phyloP scores from a whole-genome alignment of 116 monocot genomes.

The Phalaenopsis hybrid region DNA sequence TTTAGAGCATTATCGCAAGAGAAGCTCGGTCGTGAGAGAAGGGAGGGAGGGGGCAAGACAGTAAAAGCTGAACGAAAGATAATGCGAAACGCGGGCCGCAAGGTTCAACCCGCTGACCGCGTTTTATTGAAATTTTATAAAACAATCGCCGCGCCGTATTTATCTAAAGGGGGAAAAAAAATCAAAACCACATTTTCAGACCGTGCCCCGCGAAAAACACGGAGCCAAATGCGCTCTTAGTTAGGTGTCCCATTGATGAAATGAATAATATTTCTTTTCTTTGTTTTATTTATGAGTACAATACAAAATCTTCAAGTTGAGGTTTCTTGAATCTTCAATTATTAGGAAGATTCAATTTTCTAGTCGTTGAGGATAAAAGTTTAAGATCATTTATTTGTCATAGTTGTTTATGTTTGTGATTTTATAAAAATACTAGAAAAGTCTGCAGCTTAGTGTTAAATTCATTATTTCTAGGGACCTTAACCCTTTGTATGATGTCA shows the following conservation, averaged over 20 bases:
- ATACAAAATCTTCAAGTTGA: not conserved
- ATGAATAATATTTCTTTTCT: not conserved
- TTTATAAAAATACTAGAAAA: not conserved
- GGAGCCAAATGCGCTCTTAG: no score
- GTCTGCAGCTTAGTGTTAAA: not conserved
- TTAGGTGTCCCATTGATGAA: not conserved
- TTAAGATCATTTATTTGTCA: not conserved
- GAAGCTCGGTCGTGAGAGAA: no score
- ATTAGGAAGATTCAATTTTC: not conserved
- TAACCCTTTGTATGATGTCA: constrained; percentile 82
- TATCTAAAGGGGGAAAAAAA: no score
- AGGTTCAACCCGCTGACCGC: no score
- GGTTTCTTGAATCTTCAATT: not conserved
- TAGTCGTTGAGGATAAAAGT: not conserved
- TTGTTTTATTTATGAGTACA: not conserved
- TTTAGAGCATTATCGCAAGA: no score
- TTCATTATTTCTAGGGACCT: constrained; percentile 60
- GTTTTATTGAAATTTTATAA: no score
- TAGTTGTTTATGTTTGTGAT: not conserved
- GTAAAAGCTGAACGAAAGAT: no score
- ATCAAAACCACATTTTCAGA: no score
- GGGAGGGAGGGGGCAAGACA: no score
- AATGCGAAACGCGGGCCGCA: no score
- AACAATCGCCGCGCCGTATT: no score
- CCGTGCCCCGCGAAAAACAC: no score